Conservation (phyloP, 305 asterid species). For the Plantago lanceolata region DNA sequence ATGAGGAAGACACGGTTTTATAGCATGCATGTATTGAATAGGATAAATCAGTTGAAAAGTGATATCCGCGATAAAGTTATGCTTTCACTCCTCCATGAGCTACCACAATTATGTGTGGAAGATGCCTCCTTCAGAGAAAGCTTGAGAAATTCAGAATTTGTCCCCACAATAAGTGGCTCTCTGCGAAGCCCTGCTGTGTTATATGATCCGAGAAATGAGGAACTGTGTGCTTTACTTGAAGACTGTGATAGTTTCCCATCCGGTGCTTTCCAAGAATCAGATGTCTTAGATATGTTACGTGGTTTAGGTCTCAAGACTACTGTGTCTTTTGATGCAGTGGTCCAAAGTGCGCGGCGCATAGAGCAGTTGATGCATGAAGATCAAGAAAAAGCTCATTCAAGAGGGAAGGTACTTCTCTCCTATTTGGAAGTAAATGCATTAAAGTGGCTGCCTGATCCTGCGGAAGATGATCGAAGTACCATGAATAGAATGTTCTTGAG, state of each 20-base stretch:
- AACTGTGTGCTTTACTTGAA: conserved; percentile 74
- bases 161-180: conserved; percentile 69
- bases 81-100: conserved; percentile 77
- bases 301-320: conserved; percentile 88
- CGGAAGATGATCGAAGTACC: conserved; percentile 49
- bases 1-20: conserved; percentile 80
- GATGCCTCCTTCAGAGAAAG: conserved; percentile 64
- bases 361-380: conserved; percentile 61
- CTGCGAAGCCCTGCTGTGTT: conserved; percentile 56
- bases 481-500: conserved; percentile 63
- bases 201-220: conserved; percentile 94
- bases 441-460: conserved; percentile 68
- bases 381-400: conserved; percentile 61
- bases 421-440: conserved; percentile 85
- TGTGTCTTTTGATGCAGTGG: conserved; percentile 71
- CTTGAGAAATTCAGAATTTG: conserved; percentile 61
- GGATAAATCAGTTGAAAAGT: conserved; percentile 50
- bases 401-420: conserved; percentile 84
- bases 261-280: conserved; percentile 58
- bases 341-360: conserved; percentile 80
- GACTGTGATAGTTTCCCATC: conserved; percentile 79
- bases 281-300: conserved; percentile 74
- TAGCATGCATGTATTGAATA: conserved; percentile 51
- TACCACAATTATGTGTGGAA: conserved; percentile 76
- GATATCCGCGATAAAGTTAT: conserved; percentile 65